Base-by-base conservation (phyloP, 116 monocot species). In the Papilionanthe hybrid region DNA sequence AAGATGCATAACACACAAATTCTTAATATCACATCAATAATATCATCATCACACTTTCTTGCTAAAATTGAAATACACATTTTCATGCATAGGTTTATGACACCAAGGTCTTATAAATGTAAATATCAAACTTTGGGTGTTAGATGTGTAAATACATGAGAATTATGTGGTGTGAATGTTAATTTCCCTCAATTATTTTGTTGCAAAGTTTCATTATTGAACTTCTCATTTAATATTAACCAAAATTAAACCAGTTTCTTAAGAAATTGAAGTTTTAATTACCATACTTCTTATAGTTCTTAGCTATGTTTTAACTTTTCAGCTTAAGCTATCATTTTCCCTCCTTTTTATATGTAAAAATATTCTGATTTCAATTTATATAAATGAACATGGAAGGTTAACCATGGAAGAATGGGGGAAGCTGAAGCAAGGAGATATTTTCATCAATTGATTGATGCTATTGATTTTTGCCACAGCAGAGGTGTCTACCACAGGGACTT, bases 381-480 rank as follows among this genome's bases (percentile, higher is more conserved):
- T 77, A 32, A 41, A 45, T 65, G 23, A 42, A 44, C 25, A 45
- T 9, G 49, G 55, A 80, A 93, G 93, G 89, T 86, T 58, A 87
- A 93, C 28, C 84, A 86, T 81, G 93, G 93, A 5, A 83, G 85
- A 48, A 88, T 93, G 93, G 81, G 84, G 63, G 93, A 93, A 75
- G 89, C 85, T 77, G 90, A 93, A 81, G 90, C 90, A 37, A 72
- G 93, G 15, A 86, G 74, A 77, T 93, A 93, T 58, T 93, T 93
- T 78, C 93, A 93, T 12, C 93, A 93, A 20, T 75, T 93, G 75
- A 87, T 93, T 72, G 87, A 93, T 83, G 93, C 93, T 72, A 90
- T 93, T 77, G 93, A 93, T 86, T 93, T 88, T 72, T 93, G 93
- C 68, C 93, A 93, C 71, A 93, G 93, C 82, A 86, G 93, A 41